A percentile compares a stretch with the other conserved stretches of the same genome.
phyloP scores from a whole-genome alignment of 1,139 yeast genomes.

The Casaregolazyma lundiana region DNA sequence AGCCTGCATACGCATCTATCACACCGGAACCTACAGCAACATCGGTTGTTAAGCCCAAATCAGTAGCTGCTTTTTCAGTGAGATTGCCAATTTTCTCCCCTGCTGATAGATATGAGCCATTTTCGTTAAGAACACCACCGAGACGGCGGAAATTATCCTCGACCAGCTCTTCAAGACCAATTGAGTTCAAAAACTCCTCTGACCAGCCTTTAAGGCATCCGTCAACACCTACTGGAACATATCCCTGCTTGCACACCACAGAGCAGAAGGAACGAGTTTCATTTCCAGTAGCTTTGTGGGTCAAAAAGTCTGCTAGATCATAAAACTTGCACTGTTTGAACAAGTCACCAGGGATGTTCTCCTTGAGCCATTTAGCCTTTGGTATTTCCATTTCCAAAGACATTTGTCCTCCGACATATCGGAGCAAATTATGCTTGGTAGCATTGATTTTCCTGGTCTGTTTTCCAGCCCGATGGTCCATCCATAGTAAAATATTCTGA shows the following conservation, averaged over 20 bases:
- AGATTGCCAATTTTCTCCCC: conserved; percentile 84
- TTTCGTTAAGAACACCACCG: conserved; percentile 74
- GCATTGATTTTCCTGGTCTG: conserved; percentile 80
- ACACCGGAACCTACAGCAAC: conserved; percentile 93
- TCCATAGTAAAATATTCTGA: conserved; percentile 90
- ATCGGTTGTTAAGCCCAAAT: conserved; percentile 71
- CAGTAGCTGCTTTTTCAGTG: conserved; percentile 63
- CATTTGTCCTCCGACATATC: conserved; percentile 96
- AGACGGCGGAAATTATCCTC: conserved; percentile 71
- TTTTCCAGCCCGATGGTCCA: conserved; percentile 95
- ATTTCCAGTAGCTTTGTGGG: conserved; percentile 82
- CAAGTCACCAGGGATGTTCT: conserved; percentile 64
- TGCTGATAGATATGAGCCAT: conserved; percentile 73
- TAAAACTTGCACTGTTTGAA: conserved; percentile 75
- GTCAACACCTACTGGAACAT: conserved; percentile 87
- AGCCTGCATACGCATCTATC: conserved; percentile 96
- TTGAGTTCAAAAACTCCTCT: conserved; percentile 57
- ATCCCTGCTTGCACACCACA: conserved; percentile 92
- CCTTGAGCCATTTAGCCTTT: conserved; percentile 93
- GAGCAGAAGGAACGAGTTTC: conserved; percentile 88
- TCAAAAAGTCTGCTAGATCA: conserved; percentile 85
- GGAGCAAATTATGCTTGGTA: conserved; percentile 70
- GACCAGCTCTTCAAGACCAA: conserved; percentile 72
- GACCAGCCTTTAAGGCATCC: conserved; percentile 89
- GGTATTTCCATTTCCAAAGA: conserved; percentile 98